A percentile compares a stretch with the other conserved stretches of the same genome.
Conservation (phyloP, 306 rosid species). For the Acacia acuminata region DNA sequence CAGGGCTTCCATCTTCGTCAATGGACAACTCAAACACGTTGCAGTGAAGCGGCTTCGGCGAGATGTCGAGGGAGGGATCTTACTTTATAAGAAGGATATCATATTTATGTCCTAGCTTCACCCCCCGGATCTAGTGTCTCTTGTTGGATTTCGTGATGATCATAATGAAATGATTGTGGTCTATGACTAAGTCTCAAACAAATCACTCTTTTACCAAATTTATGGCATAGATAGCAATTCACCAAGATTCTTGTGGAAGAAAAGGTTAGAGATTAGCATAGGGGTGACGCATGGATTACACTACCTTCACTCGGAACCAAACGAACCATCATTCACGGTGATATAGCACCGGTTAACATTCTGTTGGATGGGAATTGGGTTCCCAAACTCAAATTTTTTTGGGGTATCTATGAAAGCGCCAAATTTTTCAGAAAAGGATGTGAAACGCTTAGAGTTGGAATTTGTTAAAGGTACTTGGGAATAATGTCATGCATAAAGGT, state of each 20-base stretch:
- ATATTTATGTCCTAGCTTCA: not conserved
- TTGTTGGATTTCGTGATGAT: not conserved
- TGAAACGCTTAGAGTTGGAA: not conserved
- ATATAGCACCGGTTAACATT: too few species aligned
- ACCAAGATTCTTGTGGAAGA: too few species aligned
- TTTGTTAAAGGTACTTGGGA: not conserved
- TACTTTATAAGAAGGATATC: not conserved
- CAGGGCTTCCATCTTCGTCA: too few species aligned
- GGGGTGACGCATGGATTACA: too few species aligned
- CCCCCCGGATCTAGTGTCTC: not conserved
- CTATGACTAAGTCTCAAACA: not conserved
- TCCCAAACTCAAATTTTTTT: not conserved
- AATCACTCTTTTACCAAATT: too few species aligned
- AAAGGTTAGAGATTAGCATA: too few species aligned
- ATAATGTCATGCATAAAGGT: conserved; percentile 12
- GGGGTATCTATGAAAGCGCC: not conserved
- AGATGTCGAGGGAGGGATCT: too few species aligned
- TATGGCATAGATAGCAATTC: too few species aligned
- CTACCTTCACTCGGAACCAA: too few species aligned
- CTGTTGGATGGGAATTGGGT: not conserved
- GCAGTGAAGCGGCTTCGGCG: too few species aligned
- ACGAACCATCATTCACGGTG: too few species aligned
- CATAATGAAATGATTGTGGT: not conserved
- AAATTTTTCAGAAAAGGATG: not conserved
- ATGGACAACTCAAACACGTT: too few species aligned